Evolutionary conservation across 2,329 filamentous ascomycete genomes (phyloP).

Genomic region (Sarocladium oryzae): DNA sequence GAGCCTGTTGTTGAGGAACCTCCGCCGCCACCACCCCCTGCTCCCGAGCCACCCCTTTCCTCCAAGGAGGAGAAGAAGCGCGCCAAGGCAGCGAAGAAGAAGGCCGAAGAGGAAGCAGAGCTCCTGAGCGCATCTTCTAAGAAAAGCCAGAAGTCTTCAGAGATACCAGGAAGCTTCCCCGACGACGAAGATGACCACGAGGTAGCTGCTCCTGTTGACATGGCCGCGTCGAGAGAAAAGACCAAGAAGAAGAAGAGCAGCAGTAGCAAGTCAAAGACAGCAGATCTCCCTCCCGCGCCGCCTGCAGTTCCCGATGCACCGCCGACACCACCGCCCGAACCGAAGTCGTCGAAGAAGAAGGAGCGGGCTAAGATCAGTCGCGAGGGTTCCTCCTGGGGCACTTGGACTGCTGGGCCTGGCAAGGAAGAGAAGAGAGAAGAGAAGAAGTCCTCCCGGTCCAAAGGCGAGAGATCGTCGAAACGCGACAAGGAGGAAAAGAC

Average conservation of each 20-base stretch:
- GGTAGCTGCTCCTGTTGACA: conserved; percentile 12
- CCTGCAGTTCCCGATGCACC: conserved; percentile 42
- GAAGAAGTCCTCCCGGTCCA: conserved; percentile 54
- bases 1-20: conserved; percentile 29
- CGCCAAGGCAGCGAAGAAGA: conserved; percentile 34
- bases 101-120: conserved; percentile 14
- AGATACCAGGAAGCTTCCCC: conserved; percentile 53
- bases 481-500: conserved; percentile 61
- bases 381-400: conserved; percentile 66
- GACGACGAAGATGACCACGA: conserved; percentile 43
- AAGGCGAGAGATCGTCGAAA: conserved; percentile 55
- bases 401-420: conserved; percentile 55
- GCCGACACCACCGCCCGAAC: conserved; percentile 45
- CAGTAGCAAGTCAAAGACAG: conserved; percentile 18
- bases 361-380: conserved; percentile 73
- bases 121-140: conserved; percentile 12
- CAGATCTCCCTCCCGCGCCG: conserved; percentile 10
- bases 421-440: conserved; percentile 29
- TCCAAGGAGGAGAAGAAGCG: conserved; percentile 32
- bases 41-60: conserved; percentile 16
- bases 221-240: conserved; percentile 20
- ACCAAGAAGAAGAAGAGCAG: conserved; percentile 28
- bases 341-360: conserved; percentile 56
- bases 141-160: conserved; percentile 21
- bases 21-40: conserved; percentile 30